A percentile compares a stretch with the other conserved stretches of the same genome.
Evolutionary conservation across 768 basidiomycete genomes (phyloP).

Genomic region (Agaricus blazei): DNA sequence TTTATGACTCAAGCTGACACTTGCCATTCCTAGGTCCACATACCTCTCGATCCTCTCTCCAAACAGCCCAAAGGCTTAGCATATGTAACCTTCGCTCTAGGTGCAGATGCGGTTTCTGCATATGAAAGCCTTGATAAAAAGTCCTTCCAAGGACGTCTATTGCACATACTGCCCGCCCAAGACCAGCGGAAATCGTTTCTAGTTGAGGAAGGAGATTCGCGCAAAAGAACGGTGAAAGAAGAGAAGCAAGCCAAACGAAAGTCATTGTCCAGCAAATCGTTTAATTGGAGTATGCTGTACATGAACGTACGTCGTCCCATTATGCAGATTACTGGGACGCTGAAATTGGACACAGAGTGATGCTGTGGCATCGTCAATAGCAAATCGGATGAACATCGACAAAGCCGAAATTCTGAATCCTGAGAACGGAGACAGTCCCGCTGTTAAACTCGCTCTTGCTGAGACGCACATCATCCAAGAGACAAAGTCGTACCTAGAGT

Average conservation of each 20-base stretch:
- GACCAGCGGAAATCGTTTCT: constrained; percentile 50
- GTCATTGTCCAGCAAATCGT: constrained; percentile 66
- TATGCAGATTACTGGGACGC: constrained; percentile 6
- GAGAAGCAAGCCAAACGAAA: constrained; percentile 62
- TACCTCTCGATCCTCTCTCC: constrained; percentile 38
- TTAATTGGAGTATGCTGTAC: constrained; percentile 92
- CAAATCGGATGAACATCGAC: constrained; percentile 79
- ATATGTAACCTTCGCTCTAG: constrained; percentile 40
- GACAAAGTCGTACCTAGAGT: constrained; percentile 86
- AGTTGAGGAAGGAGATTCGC: constrained; percentile 36
- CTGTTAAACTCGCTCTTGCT: constrained; percentile 92
- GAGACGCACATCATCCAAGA: constrained; percentile 96
- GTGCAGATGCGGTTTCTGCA: constrained; percentile 52
- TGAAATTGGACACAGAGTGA: constrained; percentile 59
- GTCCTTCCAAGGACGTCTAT: constrained; percentile 85
- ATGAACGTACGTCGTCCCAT: constrained; percentile 80
- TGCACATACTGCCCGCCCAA: constrained; percentile 87
- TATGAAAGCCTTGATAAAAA: constrained; percentile 75
- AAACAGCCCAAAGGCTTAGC: constrained; percentile 48
- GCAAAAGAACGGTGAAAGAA: constrained; percentile 51
- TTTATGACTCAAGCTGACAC: neutral
- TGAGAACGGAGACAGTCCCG: constrained; percentile 67
- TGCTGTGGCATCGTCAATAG: constrained; percentile 87
- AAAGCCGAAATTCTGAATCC: constrained; percentile 89
- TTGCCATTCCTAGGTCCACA: constrained; percentile 35